Conservation (phyloP, 2,329 filamentous ascomycete genomes). For the Aspergillus fischeri region DNA sequence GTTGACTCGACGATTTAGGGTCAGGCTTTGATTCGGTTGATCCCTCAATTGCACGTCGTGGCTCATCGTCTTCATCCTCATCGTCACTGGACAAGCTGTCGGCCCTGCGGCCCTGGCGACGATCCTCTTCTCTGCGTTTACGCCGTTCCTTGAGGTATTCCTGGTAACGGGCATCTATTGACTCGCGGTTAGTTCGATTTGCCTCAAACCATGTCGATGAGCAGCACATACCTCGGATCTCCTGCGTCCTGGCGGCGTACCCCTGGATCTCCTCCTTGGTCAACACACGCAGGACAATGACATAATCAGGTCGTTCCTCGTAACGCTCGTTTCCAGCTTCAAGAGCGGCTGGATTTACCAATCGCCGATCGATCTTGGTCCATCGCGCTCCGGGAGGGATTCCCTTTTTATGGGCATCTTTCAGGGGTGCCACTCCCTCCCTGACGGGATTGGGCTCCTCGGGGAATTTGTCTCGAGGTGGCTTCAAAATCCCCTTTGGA, state of each 20-base stretch:
- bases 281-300: conserved; percentile 85
- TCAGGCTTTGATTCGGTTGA: conserved; percentile 19
- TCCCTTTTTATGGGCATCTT: conserved; percentile 70
- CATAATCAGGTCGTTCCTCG: conserved; percentile 87
- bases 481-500: conserved; percentile 80
- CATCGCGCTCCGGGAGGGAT: conserved; percentile 77
- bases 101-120: conserved; percentile 28
- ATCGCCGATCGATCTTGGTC: conserved; percentile 85
- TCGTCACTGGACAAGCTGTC: conserved; percentile 34
- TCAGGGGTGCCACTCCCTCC: conserved; percentile 90
- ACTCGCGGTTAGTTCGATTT: conserved; percentile 10
- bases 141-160: conserved; percentile 34
- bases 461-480: conserved; percentile 76
- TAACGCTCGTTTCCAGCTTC: conserved; percentile 84
- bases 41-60: conserved; percentile 30
- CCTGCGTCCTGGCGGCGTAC: conserved; percentile 75
- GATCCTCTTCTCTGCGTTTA: conserved; percentile 42
- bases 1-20: neutral
- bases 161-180: conserved; percentile 33
- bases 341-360: conserved; percentile 86
- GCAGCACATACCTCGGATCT: conserved; percentile 65
- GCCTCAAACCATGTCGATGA: neutral
- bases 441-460: conserved; percentile 78
- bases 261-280: conserved; percentile 85
- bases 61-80: conserved; percentile 31